These are phyloP conservation scores for Kingdonia uniflora DNA, from an alignment of 164 flowering plant genomes.

Conservation along the genomic window DNA sequence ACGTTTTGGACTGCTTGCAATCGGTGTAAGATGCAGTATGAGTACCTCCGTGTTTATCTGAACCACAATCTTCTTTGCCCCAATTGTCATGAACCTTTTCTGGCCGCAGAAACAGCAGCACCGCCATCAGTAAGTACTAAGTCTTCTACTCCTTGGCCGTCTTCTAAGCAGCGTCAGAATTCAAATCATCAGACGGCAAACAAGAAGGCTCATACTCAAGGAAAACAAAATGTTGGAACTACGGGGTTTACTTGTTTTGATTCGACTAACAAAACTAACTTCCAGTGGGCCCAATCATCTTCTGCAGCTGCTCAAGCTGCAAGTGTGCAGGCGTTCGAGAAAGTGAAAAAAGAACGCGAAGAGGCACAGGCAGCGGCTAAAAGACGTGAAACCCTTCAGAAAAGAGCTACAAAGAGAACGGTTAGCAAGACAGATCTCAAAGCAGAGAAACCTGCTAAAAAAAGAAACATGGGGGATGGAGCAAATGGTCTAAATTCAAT, in stretches of 20 bases:
- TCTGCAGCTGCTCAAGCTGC: slow-evolving; percentile 57
- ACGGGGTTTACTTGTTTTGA: slow-evolving; percentile 15
- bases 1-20: slow-evolving; percentile 80
- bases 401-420: slow-evolving; percentile 36
- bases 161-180: slow-evolving; percentile 14
- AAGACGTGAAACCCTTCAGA: slow-evolving; percentile 43
- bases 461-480: slow-evolving; percentile 19
- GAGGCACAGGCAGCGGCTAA: slow-evolving; percentile 61
- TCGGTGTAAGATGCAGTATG: slow-evolving; percentile 69
- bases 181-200: slow-evolving; percentile 21
- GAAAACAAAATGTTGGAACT: slow-evolving; percentile 5
- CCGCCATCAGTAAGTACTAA: slow-evolving; percentile 30
- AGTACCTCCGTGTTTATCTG: slow-evolving; percentile 55
- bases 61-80: slow-evolving; percentile 67
- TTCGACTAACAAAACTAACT: slow-evolving; percentile 24
- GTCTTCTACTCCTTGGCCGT: slow-evolving; percentile 28
- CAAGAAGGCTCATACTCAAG: slow-evolving; percentile 8
- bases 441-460: slow-evolving; percentile 27
- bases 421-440: slow-evolving; percentile 11
- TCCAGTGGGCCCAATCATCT: slow-evolving; percentile 46
- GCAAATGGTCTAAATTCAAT: slow-evolving; percentile 12
- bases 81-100: slow-evolving; percentile 61
- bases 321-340: slow-evolving; percentile 50
- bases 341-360: slow-evolving; percentile 59
- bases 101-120: slow-evolving; percentile 49